Evolutionary conservation across 2,329 filamentous ascomycete species (phyloP), one percentile per base, ranked within the genome.

Genomic region (Curvularia eragrostidis): DNA sequence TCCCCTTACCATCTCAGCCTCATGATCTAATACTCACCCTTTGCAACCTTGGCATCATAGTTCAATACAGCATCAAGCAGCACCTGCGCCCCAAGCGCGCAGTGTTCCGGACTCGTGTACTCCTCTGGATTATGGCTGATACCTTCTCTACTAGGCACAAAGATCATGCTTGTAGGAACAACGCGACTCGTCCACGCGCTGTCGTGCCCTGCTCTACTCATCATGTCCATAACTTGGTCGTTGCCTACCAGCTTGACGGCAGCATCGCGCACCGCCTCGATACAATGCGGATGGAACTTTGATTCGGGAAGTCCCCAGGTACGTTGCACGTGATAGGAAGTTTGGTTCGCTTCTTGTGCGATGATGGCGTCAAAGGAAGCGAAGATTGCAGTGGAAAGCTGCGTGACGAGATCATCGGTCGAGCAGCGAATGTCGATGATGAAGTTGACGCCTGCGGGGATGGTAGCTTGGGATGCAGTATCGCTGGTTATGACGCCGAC

Each of bases 61-160:
- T 5, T 5, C 19, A 52, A 21, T 19, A 52, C 66, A 1, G 70
- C 56, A 26, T 81, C 79, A 36, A 83, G 69, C 58, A 84, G 57
- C 2, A 82, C 75, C 65, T 84, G 81, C 5, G 78, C 77, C 0
- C 78, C 79, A 48, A 80, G 63, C 5, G 74, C 74, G 68, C 79
- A 81, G 55, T 78, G 75, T 56, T 80, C 76, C 0, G 77, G 77
- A 51, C 69, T 77, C 13, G 75, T 77, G 51, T 75, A 80, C 63
- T 81, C 79, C 3, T 74, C 66, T 7, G 79, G 79, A 66, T 80
- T 79, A 54, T 81, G 79, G 51, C 74, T 78, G 9, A 81, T 72
- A 0, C 79, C 78, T 24, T 78, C 77, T 59, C 74, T 74, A 52
- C 77, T 78, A 6, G 78, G 79, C 26, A 79, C 76, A 43, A 81